phyloP scores from a whole-genome alignment of 2,329 filamentous ascomycete species.

The Fusarium tanahbumbuense region DNA sequence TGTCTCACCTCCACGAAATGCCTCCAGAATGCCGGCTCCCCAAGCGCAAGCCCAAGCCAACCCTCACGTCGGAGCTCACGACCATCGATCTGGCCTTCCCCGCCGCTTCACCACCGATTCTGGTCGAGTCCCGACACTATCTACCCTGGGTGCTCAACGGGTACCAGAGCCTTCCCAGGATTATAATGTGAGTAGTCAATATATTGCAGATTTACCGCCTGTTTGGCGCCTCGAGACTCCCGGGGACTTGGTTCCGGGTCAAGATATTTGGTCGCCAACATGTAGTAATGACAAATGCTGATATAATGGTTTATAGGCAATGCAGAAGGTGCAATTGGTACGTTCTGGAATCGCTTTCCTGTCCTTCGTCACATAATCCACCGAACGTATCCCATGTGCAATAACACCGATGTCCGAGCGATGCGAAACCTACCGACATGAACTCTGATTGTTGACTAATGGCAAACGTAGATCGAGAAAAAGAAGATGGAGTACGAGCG shows the following conservation, averaged over 20 bases:
- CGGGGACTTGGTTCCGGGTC: slow-evolving; percentile 28
- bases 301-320: slow-evolving; percentile 59
- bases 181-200: slow-evolving; percentile 56
- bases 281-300: slow-evolving; percentile 29
- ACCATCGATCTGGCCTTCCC: slow-evolving; percentile 82
- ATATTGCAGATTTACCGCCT: slow-evolving; percentile 2
- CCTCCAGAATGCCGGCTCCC: slow-evolving; percentile 70
- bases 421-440: background rate
- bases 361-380: background rate
- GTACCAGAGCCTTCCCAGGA: slow-evolving; percentile 61
- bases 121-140: slow-evolving; percentile 81
- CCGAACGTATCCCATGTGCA: background rate
- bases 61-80: slow-evolving; percentile 61
- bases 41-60: slow-evolving; percentile 57
- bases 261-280: background rate
- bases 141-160: slow-evolving; percentile 59
- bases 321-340: slow-evolving; percentile 83
- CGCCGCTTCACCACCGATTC: slow-evolving; percentile 95
- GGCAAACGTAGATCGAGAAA: slow-evolving; percentile 79
- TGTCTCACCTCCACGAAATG: slow-evolving; percentile 78
- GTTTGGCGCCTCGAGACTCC: background rate
- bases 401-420: slow-evolving; percentile 4
- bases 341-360: slow-evolving; percentile 50
- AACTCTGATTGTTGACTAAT: slow-evolving; percentile 50
- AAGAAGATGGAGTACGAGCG: slow-evolving; percentile 94